phyloP scores from a whole-genome alignment of 2,329 filamentous ascomycete species.

The Sclerotinia sclerotiorum region DNA sequence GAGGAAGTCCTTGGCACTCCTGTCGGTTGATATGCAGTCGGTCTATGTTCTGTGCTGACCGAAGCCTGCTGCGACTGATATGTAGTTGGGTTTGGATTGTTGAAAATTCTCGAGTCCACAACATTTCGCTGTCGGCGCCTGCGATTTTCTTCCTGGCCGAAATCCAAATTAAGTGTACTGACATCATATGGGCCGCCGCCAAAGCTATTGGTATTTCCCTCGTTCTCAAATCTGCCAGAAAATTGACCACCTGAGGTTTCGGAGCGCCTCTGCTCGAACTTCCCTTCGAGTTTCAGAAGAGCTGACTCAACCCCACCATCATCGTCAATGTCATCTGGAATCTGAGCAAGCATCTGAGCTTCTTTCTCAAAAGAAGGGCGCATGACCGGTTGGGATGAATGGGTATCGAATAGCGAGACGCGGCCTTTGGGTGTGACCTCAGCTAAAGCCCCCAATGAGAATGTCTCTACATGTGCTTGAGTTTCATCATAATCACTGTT shows the following conservation, averaged over 20 bases:
- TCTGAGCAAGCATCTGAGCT: slow-evolving; percentile 80
- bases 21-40: slow-evolving; percentile 36
- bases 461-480: slow-evolving; percentile 47
- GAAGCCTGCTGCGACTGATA: slow-evolving; percentile 31
- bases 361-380: slow-evolving; percentile 83
- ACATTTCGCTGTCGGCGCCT: slow-evolving; percentile 50
- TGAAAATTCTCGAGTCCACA: slow-evolving; percentile 44
- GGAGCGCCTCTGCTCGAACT: slow-evolving; percentile 59
- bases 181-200: slow-evolving; percentile 32
- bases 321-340: slow-evolving; percentile 76
- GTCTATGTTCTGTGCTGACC: slow-evolving; percentile 33
- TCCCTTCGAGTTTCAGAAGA: slow-evolving; percentile 87
- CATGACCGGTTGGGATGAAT: slow-evolving; percentile 62
- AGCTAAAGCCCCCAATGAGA: slow-evolving; percentile 60
- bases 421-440: slow-evolving; percentile 50
- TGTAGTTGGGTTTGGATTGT: slow-evolving; percentile 34
- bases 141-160: slow-evolving; percentile 44
- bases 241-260: slow-evolving; percentile 30
- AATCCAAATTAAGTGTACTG: slow-evolving; percentile 28
- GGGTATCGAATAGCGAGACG: slow-evolving; percentile 59
- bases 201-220: slow-evolving; percentile 35
- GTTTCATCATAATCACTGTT: slow-evolving; percentile 44
- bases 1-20: slow-evolving; percentile 35
- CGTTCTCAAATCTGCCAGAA: slow-evolving; percentile 20
- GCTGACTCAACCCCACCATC: slow-evolving; percentile 93